Percentiles rank a stretch among this genome's conserved stretches.
Evolutionary conservation across 2,329 filamentous ascomycete species (phyloP).

Genomic region (Lomentospora prolificans): DNA sequence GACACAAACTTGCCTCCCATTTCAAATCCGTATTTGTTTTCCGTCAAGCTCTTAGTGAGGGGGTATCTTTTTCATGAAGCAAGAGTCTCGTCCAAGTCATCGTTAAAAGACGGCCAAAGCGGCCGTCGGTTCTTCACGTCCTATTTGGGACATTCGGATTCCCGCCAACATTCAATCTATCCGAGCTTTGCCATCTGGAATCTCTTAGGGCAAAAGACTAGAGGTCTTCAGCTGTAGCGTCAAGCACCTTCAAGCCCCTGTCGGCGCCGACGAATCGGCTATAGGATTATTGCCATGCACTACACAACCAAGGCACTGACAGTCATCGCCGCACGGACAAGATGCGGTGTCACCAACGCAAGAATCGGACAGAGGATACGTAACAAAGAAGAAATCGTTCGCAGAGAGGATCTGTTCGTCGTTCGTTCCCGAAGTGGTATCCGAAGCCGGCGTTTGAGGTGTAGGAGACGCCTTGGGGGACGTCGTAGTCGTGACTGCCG

Average conservation of each 20-base stretch:
- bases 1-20: background rate
- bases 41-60: background rate
- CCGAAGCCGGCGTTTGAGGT: constrained; percentile 34
- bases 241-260: background rate
- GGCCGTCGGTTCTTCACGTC: background rate
- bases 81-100: background rate
- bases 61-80: constrained; percentile 1
- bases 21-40: background rate
- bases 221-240: too few relatives aligned
- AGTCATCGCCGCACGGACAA: constrained; percentile 51
- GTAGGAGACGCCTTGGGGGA: constrained; percentile 24
- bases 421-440: constrained; percentile 30
- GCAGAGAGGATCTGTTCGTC: constrained; percentile 43
- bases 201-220: too few relatives aligned
- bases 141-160: too few relatives aligned
- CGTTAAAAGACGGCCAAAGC: background rate
- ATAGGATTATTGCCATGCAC: constrained; percentile 28
- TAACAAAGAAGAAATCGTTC: constrained; percentile 50
- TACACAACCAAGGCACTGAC: constrained; percentile 46
- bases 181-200: too few relatives aligned
- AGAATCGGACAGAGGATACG: constrained; percentile 36
- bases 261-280: background rate
- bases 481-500: background rate
- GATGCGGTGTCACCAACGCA: constrained; percentile 39
- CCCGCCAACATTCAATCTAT: too few relatives aligned